Conservation (phyloP, 371 early-diverging fungal species). For the Mucor indicus region DNA sequence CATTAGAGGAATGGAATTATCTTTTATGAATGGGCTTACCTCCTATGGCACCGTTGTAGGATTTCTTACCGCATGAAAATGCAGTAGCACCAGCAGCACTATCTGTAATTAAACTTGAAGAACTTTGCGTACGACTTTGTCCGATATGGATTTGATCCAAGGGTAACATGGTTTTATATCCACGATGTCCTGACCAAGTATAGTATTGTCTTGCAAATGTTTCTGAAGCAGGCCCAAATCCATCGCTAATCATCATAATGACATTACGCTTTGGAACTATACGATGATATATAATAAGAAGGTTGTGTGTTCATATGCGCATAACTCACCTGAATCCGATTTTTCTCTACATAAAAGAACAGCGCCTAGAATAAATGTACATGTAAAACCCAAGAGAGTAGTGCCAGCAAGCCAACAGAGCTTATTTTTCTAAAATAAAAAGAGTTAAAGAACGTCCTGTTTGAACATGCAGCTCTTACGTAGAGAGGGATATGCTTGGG, state of each 20-base stretch:
- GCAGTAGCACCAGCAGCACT: constrained; percentile 97
- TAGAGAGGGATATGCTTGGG: not conserved
- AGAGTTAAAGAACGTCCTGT: not conserved
- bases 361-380: constrained; percentile 8
- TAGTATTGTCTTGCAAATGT: constrained; percentile 83
- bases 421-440: constrained; percentile 10
- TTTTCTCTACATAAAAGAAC: constrained; percentile 8
- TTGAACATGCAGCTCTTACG: too few relatives aligned
- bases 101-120: constrained; percentile 83
- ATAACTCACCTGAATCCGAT: constrained; percentile 9
- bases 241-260: constrained; percentile 92
- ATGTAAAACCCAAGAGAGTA: constrained; percentile 9
- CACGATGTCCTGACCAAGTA: constrained; percentile 47
- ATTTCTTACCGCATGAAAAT: constrained; percentile 80
- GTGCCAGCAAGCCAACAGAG: constrained; percentile 15
- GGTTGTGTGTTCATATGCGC: not conserved
- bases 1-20: not conserved
- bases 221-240: constrained; percentile 91
- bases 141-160: constrained; percentile 88
- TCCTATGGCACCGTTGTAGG: constrained; percentile 89
- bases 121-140: constrained; percentile 81
- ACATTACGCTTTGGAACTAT: constrained; percentile 56
- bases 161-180: constrained; percentile 43
- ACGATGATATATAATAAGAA: not conserved
- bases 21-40: constrained; percentile 28